phyloP scores from a whole-genome alignment of 2,329 filamentous ascomycete genomes.

The Aspergillus fumigatus region DNA sequence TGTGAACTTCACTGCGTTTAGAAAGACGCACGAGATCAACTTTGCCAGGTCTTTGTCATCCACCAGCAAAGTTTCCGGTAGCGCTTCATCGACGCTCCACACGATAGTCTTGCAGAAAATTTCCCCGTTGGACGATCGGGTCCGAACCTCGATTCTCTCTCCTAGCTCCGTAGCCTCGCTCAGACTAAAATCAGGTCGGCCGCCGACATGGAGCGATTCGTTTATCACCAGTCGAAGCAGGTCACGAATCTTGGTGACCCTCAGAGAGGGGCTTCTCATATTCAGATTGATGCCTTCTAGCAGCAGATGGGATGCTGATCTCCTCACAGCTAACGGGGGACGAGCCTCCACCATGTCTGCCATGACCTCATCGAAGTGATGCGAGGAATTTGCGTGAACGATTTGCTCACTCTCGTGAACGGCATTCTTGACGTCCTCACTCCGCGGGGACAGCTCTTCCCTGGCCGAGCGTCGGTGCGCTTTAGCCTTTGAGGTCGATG shows the following conservation, averaged over 20 bases:
- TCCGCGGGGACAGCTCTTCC: constrained; percentile 35
- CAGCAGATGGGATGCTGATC: constrained; percentile 32
- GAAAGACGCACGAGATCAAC: constrained; percentile 58
- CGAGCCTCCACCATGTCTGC: constrained; percentile 34
- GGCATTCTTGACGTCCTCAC: constrained; percentile 38
- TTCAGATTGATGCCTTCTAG: constrained; percentile 35
- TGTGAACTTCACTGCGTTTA: constrained; percentile 69
- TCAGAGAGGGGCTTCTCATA: constrained; percentile 30
- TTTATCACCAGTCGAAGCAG: constrained; percentile 45
- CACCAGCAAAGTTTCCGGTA: constrained; percentile 47
- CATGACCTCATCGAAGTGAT: constrained; percentile 37
- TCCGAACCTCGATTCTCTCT: constrained; percentile 44
- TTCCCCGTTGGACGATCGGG: constrained; percentile 42
- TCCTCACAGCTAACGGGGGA: constrained; percentile 32
- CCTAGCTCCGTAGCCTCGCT: constrained; percentile 41
- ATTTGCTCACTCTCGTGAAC: constrained; percentile 41
- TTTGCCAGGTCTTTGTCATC: constrained; percentile 62
- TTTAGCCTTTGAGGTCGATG: constrained; percentile 34
- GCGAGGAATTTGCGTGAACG: constrained; percentile 31
- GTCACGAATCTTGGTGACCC: constrained; percentile 43
- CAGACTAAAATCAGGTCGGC: constrained; percentile 45
- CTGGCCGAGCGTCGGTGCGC: constrained; percentile 26
- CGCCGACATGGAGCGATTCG: constrained; percentile 45
- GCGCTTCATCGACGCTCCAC: constrained; percentile 44
- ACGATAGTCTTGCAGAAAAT: constrained; percentile 42